Conservation (phyloP, 441 rosid genomes). For the Adansonia grandidieri region DNA sequence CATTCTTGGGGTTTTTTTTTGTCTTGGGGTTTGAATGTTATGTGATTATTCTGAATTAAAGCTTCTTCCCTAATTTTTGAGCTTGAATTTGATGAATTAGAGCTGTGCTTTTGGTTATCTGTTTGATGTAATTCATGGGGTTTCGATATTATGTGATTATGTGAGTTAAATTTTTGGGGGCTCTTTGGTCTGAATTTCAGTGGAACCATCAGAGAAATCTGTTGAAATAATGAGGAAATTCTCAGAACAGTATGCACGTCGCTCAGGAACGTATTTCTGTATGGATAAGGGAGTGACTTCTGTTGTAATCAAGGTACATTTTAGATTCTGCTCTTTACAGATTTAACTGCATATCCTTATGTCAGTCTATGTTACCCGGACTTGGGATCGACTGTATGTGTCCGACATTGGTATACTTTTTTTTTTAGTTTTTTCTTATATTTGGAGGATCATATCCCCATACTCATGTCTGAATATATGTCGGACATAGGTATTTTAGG, state of each 20-base stretch:
- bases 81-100: neutral
- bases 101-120: neutral
- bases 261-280: conserved; percentile 89
- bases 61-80: neutral
- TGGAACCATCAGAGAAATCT: conserved; percentile 84
- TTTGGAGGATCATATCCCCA: too few species aligned
- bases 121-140: conserved; percentile 8
- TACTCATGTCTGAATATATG: too few species aligned
- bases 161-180: conserved; percentile 15
- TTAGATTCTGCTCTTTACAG: neutral
- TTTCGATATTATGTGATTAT: conserved; percentile 11
- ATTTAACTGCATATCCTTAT: conserved; percentile 12
- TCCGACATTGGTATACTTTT: too few species aligned
- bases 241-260: conserved; percentile 94
- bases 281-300: conserved; percentile 90
- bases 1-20: neutral
- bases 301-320: conserved; percentile 80
- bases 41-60: neutral
- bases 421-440: too few species aligned
- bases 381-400: too few species aligned
- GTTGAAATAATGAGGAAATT: conserved; percentile 93
- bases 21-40: neutral
- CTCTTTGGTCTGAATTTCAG: conserved; percentile 36
- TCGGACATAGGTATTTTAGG: too few species aligned
- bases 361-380: neutral